Conservation (phyloP, 2,329 filamentous ascomycete species). For the Ophidiomyces ophidiicola region DNA sequence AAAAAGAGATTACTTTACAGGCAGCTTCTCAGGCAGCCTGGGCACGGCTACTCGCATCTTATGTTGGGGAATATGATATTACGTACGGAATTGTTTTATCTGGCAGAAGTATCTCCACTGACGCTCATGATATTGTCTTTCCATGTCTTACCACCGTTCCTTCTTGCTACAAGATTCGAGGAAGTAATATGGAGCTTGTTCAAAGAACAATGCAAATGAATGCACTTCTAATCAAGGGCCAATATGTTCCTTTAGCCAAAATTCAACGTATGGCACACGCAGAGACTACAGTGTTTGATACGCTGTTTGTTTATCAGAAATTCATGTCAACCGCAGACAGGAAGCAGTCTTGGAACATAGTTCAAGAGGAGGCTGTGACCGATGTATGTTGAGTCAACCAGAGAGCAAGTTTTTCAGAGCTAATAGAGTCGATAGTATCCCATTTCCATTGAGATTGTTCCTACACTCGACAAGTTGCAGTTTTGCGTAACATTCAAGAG, state of each 20-base stretch:
- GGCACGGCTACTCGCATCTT: slow-evolving; percentile 61
- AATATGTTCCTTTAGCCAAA: slow-evolving; percentile 56
- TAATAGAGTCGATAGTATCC: slow-evolving; percentile 43
- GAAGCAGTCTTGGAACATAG: slow-evolving; percentile 44
- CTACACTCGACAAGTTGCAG: slow-evolving; percentile 39
- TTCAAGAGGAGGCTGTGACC: slow-evolving; percentile 55
- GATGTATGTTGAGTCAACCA: slow-evolving; percentile 37
- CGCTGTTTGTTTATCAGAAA: slow-evolving; percentile 73
- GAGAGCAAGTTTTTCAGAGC: neutral
- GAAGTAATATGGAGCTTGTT: slow-evolving; percentile 48
- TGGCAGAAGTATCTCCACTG: slow-evolving; percentile 50
- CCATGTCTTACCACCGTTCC: slow-evolving; percentile 77
- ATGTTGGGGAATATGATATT: slow-evolving; percentile 60
- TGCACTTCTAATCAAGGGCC: slow-evolving; percentile 52
- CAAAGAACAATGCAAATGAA: slow-evolving; percentile 54
- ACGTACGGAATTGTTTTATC: slow-evolving; percentile 74
- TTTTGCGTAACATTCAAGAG: slow-evolving; percentile 56
- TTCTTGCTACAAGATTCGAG: slow-evolving; percentile 46
- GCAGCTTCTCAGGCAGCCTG: slow-evolving; percentile 65
- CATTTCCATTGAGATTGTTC: slow-evolving; percentile 68
- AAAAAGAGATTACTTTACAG: slow-evolving; percentile 58
- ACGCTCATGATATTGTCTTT: slow-evolving; percentile 51
- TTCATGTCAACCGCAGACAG: slow-evolving; percentile 20
- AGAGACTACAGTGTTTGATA: slow-evolving; percentile 63
- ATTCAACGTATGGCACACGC: slow-evolving; percentile 61